phyloP scores from a whole-genome alignment of 345 rosid species.

The Hibiscus tridactylites region DNA sequence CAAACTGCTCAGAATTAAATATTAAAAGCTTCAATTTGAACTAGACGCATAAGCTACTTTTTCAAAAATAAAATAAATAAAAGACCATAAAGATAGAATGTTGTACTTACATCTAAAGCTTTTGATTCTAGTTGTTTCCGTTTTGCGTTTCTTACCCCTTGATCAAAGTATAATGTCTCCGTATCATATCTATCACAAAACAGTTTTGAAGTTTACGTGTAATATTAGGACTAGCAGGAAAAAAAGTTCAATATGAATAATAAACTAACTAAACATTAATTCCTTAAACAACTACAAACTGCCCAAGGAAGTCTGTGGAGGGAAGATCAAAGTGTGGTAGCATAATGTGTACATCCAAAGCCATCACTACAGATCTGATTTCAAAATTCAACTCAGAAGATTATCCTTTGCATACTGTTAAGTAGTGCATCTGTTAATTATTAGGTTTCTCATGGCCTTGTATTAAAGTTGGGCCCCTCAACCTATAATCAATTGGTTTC shows the following conservation, averaged over 20 bases:
- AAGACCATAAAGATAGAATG: not conserved
- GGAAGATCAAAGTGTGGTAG: not conserved
- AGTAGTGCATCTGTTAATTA: not conserved
- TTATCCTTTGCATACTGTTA: not conserved
- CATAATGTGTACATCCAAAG: not conserved
- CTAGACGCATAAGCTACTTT: not conserved
- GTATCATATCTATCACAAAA: constrained; percentile 39
- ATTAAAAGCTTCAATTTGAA: constrained; percentile 1
- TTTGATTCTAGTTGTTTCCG: constrained; percentile 43
- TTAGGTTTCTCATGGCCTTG: not conserved
- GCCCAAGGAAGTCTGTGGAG: not conserved
- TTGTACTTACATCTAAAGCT: constrained; percentile 53
- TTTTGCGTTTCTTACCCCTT: constrained; percentile 60
- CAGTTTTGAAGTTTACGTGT: constrained; percentile 2
- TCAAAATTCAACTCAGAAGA: not conserved
- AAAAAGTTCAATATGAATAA: not conserved
- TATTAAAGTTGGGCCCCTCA: not conserved
- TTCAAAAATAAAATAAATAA: not conserved
- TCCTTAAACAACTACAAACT: not conserved
- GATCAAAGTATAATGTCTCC: constrained; percentile 66
- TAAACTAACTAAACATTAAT: not conserved
- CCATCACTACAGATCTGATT: not conserved
- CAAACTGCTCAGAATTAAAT: not conserved
- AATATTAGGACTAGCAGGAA: constrained; percentile 16
- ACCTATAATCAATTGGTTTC: not conserved